Evolutionary conservation across 805 yeast species (phyloP).

Genomic region (Candida maris): DNA sequence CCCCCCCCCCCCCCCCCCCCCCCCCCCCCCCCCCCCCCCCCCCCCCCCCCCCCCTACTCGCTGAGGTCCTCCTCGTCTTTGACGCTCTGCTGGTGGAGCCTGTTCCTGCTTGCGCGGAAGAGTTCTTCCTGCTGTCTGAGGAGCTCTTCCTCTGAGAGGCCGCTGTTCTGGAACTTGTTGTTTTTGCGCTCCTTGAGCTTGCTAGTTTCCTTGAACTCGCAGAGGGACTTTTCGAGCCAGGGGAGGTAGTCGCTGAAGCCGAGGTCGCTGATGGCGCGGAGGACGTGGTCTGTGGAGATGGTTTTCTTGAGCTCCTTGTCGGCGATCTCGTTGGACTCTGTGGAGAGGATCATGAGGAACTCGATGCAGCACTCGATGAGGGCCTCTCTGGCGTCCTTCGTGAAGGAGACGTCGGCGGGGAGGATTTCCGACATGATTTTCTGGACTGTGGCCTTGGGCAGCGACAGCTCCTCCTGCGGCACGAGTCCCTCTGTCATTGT

Average conservation of each 20-base stretch:
- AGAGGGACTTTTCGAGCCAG: conserved; percentile 71
- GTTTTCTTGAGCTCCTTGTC: conserved; percentile 95
- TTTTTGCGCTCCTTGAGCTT: conserved; percentile 88
- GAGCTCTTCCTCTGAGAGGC: conserved; percentile 88
- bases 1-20: no score
- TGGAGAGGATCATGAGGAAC: conserved; percentile 89
- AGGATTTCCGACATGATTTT: conserved; percentile 87
- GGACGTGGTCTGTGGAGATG: conserved; percentile 93
- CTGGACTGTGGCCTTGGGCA: conserved; percentile 81
- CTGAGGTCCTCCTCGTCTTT: conserved; percentile 23
- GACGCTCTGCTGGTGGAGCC: conserved; percentile 28
- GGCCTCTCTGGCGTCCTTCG: conserved; percentile 93
- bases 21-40: no score
- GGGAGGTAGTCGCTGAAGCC: conserved; percentile 86
- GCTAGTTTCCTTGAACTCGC: conserved; percentile 82
- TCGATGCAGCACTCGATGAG: conserved; percentile 95
- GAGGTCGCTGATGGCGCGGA: conserved; percentile 80
- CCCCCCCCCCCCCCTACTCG: no score
- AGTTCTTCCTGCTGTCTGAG: conserved; percentile 89
- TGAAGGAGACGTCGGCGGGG: conserved; percentile 81
- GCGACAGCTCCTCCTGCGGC: conserved; percentile 33
- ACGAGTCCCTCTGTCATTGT: conserved; percentile 21
- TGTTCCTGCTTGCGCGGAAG: conserved; percentile 51
- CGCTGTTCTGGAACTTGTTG: conserved; percentile 90
- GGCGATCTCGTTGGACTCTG: conserved; percentile 93